Evolutionary conservation across 2,329 filamentous ascomycete genomes (phyloP).

Genomic region (Ophiocordyceps camponoti-leonardi): DNA sequence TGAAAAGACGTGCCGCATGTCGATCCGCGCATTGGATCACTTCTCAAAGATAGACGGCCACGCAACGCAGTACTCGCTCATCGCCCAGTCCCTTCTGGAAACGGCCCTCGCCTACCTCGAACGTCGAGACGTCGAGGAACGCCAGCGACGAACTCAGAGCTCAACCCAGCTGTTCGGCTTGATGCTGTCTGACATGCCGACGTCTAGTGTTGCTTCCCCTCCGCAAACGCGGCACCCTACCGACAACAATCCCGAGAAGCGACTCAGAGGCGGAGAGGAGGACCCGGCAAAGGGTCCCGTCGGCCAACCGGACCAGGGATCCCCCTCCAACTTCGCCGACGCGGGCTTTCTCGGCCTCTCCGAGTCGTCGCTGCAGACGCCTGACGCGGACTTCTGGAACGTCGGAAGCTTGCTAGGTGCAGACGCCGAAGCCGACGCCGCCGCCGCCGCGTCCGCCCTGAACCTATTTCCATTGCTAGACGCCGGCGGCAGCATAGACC

Average conservation of each 20-base stretch:
- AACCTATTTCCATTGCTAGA: conserved; percentile 35
- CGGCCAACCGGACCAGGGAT: neutral
- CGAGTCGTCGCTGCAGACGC: conserved; percentile 21
- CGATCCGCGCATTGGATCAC: conserved; percentile 29
- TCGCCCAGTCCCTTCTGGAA: conserved; percentile 30
- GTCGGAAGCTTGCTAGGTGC: conserved; percentile 13
- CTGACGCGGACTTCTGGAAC: conserved; percentile 22
- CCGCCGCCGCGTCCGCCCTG: conserved; percentile 19
- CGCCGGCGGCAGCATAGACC: conserved; percentile 32
- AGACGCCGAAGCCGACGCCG: conserved; percentile 19
- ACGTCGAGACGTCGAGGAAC: conserved; percentile 27
- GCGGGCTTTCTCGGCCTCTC: conserved; percentile 19
- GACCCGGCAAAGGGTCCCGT: neutral
- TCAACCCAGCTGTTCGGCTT: conserved; percentile 35
- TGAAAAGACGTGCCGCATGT: conserved; percentile 29
- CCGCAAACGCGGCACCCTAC: neutral
- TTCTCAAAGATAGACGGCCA: conserved; percentile 31
- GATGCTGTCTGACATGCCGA: conserved; percentile 12
- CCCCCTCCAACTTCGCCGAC: conserved; percentile 7
- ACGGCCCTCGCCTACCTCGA: conserved; percentile 29
- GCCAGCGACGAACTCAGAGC: conserved; percentile 27
- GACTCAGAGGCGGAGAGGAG: neutral
- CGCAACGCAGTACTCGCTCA: conserved; percentile 33
- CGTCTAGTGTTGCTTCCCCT: neutral
- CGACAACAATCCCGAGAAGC: neutral